These are phyloP conservation scores for Boletus sp. DNA, from an alignment of 768 basidiomycete genomes.

Conservation along the genomic window DNA sequence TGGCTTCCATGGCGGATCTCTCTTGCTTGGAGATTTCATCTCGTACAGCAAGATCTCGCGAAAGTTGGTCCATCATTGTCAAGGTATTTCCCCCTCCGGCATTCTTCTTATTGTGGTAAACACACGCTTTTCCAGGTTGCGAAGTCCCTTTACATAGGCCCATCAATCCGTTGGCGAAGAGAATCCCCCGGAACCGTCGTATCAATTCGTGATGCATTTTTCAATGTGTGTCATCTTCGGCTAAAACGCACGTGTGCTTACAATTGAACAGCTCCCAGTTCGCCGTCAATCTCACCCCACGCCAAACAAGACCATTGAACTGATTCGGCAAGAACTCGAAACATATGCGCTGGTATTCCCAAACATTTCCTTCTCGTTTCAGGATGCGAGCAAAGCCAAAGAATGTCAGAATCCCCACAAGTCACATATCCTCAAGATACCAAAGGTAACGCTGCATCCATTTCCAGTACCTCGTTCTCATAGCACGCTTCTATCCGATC, in stretches of 20 bases:
- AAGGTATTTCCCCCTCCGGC: constrained; percentile 49
- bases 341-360: constrained; percentile 72
- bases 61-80: constrained; percentile 74
- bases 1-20: constrained; percentile 81
- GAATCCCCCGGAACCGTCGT: constrained; percentile 78
- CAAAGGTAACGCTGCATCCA: constrained; percentile 50
- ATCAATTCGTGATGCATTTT: constrained; percentile 85
- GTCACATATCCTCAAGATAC: constrained; percentile 55
- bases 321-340: constrained; percentile 72
- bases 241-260: constrained; percentile 3
- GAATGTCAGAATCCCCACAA: constrained; percentile 36
- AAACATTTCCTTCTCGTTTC: constrained; percentile 64
- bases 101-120: not conserved
- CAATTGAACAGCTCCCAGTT: constrained; percentile 63
- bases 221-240: constrained; percentile 56
- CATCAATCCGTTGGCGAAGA: constrained; percentile 72
- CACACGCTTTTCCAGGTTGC: constrained; percentile 48
- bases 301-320: constrained; percentile 56
- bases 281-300: constrained; percentile 71
- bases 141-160: constrained; percentile 64
- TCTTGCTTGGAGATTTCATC: constrained; percentile 81
- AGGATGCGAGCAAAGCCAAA: constrained; percentile 45
- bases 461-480: constrained; percentile 12
- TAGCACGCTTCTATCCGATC: constrained; percentile 21
- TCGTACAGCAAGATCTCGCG: constrained; percentile 57